Evolutionary conservation across 768 basidiomycete species (phyloP).

Genomic region (Daedaleopsis sinensis): DNA sequence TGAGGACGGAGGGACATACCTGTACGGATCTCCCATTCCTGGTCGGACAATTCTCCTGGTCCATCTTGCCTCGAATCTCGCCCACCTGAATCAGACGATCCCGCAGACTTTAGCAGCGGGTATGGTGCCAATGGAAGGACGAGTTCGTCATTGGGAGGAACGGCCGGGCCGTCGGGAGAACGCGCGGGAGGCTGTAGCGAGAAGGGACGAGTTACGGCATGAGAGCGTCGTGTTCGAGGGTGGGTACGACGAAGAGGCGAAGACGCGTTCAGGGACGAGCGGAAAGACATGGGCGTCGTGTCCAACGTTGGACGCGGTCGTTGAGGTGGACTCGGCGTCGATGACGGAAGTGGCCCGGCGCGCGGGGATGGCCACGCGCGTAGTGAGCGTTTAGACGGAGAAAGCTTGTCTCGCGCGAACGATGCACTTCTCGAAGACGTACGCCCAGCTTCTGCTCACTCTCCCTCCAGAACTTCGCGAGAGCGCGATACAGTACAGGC

Average conservation of each 20-base stretch:
- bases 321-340: background rate
- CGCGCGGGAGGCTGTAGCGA: background rate
- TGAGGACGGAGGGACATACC: slow-evolving; percentile 42
- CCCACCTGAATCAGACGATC: background rate
- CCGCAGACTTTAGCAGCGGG: background rate
- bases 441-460: slow-evolving; percentile 58
- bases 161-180: background rate
- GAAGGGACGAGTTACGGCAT: background rate
- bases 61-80: background rate
- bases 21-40: slow-evolving; percentile 79
- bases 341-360: too few species aligned
- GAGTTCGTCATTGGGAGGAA: background rate
- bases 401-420: background rate
- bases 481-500: slow-evolving; percentile 83
- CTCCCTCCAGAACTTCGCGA: slow-evolving; percentile 79
- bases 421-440: slow-evolving; percentile 81
- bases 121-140: background rate
- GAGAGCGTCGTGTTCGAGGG: background rate
- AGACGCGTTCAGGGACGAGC: background rate
- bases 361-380: too few species aligned
- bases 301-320: background rate
- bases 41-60: slow-evolving; percentile 52
- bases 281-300: slow-evolving; percentile 6
- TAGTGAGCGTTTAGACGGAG: background rate
- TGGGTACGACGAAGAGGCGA: background rate